These are phyloP conservation scores for Ceratobasidium sp. DNA, from an alignment of 1,284 basidiomycete species.

Conservation along the genomic window DNA sequence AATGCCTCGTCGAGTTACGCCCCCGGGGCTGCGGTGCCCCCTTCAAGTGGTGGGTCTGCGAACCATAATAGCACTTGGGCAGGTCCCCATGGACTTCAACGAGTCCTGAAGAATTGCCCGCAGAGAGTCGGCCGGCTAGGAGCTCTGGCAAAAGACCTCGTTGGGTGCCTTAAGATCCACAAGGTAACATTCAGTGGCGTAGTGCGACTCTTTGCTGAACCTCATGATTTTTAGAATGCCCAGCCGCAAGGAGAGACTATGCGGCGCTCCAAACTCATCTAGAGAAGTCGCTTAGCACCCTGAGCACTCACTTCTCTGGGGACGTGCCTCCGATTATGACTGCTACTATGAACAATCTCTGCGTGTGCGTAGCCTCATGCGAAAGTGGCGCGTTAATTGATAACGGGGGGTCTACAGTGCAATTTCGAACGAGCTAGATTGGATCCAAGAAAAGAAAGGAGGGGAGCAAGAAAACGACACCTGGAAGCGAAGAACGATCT, in stretches of 20 bases:
- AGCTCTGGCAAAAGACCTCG: no score
- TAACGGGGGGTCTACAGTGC: neutral
- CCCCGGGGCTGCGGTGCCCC: no score
- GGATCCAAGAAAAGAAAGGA: neutral
- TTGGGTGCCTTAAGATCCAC: no score
- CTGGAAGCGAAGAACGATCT: neutral
- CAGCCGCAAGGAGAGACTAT: neutral
- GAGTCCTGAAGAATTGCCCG: no score
- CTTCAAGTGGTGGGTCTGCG: no score
- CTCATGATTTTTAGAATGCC: neutral
- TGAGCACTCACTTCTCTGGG: neutral
- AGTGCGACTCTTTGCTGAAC: no score
- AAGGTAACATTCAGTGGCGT: no score
- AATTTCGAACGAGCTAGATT: neutral
- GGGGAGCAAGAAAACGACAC: neutral
- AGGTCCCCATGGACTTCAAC: no score
- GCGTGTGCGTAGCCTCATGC: neutral
- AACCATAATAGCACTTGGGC: no score
- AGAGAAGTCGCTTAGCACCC: neutral
- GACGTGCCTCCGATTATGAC: neutral
- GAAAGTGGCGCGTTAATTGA: neutral
- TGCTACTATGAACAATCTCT: neutral
- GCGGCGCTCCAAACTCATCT: neutral
- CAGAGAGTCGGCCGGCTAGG: no score
- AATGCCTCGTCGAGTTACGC: no score